A percentile compares a stretch with the other conserved stretches of the same genome.
Conservation (phyloP, 2,329 filamentous ascomycete genomes). For the Cladorrhinum sp. region DNA sequence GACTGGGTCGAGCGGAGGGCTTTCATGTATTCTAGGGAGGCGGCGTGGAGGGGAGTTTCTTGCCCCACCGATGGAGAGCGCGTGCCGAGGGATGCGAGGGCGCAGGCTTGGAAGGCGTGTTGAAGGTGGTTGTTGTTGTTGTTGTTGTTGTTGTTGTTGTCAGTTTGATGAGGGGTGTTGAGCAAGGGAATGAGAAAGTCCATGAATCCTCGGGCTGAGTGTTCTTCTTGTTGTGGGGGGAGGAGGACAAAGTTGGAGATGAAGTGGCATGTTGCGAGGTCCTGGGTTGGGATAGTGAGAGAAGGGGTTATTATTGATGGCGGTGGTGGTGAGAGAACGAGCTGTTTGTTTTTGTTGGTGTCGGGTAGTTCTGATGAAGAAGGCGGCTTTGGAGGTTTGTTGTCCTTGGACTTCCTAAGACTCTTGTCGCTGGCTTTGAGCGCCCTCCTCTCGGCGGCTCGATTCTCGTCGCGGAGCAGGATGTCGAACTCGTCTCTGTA, state of each 20-base stretch:
- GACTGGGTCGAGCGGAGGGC: conserved; percentile 52
- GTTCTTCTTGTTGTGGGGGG: conserved; percentile 46
- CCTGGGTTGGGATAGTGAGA: conserved; percentile 48
- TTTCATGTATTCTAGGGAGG: conserved; percentile 52
- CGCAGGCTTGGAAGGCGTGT: conserved; percentile 58
- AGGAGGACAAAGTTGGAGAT: conserved; percentile 58
- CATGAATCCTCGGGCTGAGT: conserved; percentile 49
- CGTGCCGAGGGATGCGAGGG: conserved; percentile 56
- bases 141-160: conserved; percentile 37
- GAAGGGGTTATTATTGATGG: conserved; percentile 30
- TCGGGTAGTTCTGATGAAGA: neutral
- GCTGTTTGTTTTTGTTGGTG: neutral
- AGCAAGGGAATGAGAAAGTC: conserved; percentile 58
- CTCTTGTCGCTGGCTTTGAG: conserved; percentile 53
- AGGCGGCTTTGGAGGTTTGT: neutral
- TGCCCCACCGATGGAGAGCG: conserved; percentile 34
- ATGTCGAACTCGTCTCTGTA: conserved; percentile 71
- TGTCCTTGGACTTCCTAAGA: conserved; percentile 34
- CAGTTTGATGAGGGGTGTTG: conserved; percentile 19
- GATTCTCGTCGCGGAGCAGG: conserved; percentile 70
- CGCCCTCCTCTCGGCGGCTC: conserved; percentile 62
- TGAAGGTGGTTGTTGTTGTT: conserved; percentile 43
- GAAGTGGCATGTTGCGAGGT: conserved; percentile 58
- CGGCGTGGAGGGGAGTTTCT: conserved; percentile 38
- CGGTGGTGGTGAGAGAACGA: neutral